Base-by-base conservation (phyloP, 768 basidiomycete species). In the Sutorius australiensis region DNA sequence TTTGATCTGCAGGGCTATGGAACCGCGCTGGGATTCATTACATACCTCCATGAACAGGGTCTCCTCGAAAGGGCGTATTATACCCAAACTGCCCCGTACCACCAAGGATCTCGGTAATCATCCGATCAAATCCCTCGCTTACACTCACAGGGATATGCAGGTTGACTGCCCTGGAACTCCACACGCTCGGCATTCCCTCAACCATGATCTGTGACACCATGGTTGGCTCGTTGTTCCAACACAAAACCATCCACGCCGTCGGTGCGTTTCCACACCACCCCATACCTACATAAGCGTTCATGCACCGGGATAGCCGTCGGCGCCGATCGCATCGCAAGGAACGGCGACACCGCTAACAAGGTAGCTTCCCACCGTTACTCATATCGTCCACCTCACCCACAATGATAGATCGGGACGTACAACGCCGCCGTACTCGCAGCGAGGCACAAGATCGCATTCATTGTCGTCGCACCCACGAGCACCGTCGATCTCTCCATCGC, bases 271-370 rank as follows among this genome's bases (percentile, higher is more conserved):
- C 46, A 43, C 41, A 24, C 19, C 39, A 10, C 34, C 34, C n/a
- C 10, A n/a, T 8, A 34, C 16, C 9, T 14, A 17, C 37, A 50
- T 27, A 34, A 44, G 17, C 16, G 3, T 12, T 14, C 34, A n/a
- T 14, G 40, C 50, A 27, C 30, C 50, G 2, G 6, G 33, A 32
- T 57, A 89, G 90, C 77, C 49, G 92, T 94, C 34, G 92, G 92
- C 36, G 91, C 92, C 14, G 92, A 95, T 66, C 77, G 93, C 53
- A 85, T 98, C 59, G 91, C 92, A 2, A 80, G 75, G 66, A 98
- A 98, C 63, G 95, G 95, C 5, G 95, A 98, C 72, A 98, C 95
- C 1, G 95, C 95, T 14, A 98, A 98, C 78, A 98, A 98, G 77
- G 83, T 81, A 52, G 34, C 19, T n/a, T 28, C 46, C 57, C 32